These are phyloP conservation scores for Alternaria arbusti DNA, from an alignment of 2,329 filamentous ascomycete genomes.

Conservation along the genomic window DNA sequence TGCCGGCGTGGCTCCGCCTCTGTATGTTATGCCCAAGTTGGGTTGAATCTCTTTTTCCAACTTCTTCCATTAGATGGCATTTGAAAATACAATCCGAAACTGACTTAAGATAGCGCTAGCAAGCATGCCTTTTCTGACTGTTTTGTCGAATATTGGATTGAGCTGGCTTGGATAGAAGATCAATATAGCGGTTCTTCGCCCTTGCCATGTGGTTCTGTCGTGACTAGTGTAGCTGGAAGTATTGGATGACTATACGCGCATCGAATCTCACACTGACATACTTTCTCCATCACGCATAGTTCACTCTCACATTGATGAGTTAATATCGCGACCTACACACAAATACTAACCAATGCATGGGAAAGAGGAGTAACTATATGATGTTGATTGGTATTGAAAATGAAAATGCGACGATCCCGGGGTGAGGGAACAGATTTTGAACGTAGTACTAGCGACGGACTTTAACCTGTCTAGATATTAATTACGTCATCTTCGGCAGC, in stretches of 20 bases:
- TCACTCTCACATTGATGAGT: background rate
- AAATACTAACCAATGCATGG: background rate
- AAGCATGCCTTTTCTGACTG: background rate
- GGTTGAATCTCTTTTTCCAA: background rate
- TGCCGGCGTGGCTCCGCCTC: background rate
- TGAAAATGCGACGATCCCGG: background rate
- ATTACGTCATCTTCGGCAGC: background rate
- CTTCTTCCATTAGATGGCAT: background rate
- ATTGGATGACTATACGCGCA: background rate
- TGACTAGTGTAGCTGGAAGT: background rate
- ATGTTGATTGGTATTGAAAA: background rate
- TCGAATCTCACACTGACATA: background rate
- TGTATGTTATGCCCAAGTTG: background rate
- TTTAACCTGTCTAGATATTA: background rate
- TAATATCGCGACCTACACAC: background rate
- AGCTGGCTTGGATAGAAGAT: constrained; percentile 1
- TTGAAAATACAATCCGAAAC: background rate
- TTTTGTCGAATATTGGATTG: background rate
- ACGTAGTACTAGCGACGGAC: background rate
- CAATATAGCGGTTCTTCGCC: background rate
- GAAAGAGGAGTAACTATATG: background rate
- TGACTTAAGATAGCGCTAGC: background rate
- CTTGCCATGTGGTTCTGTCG: background rate
- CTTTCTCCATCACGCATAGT: background rate
- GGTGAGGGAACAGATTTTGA: background rate